Evolutionary conservation across 2,329 filamentous ascomycete genomes (phyloP), one percentile per base, ranked within the genome.

Genomic region (Fusarium begoniae): DNA sequence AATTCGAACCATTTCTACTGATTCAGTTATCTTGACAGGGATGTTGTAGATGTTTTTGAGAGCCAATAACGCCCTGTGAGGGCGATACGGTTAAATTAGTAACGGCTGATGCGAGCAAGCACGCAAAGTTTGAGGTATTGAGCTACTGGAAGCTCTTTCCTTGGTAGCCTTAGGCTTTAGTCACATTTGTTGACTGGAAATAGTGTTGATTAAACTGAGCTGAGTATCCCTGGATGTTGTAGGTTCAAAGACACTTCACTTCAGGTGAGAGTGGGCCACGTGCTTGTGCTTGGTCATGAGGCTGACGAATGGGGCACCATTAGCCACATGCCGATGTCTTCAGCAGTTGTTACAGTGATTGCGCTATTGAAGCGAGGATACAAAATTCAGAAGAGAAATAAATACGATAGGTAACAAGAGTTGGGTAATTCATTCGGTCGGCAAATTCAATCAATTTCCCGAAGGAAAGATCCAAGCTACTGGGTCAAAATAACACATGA

Each of bases 211-310:
- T 51, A 13, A 30, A 38, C 43, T 50, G 40, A 62, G 38, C 43
- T 62, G 30, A 63, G 28, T 48, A 74, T 72, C 71, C 72, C 72
- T 72, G 63, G 38, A 64, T 59, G 72, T 53, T 65, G 58, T 51
- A 59, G 47, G 53, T 69, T 60, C 57, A 47, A 56, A 65, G 66
- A 59, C 53, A 56, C 38, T 56, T 30, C 37, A 50, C 55, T 50
- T 38, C 67, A 55, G 51, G 35, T 35, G 57, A 65, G 44, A n/a
- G 67, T 68, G 67, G 63, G 56, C 72, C 72, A 74, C 72, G 72
- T 74, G 72, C 63, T 62, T 61, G 72, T 74, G 72, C 63, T 62
- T 61, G 43, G 55, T 54, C 56, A 54, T 58, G 65, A 60, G 69
- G 30, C 70, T 69, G 51, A 66, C 58, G 50, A 74, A 60, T 65